These are phyloP conservation scores for Sugiyamaella xylanicola DNA, from an alignment of 1,139 yeast genomes.

Conservation along the genomic window DNA sequence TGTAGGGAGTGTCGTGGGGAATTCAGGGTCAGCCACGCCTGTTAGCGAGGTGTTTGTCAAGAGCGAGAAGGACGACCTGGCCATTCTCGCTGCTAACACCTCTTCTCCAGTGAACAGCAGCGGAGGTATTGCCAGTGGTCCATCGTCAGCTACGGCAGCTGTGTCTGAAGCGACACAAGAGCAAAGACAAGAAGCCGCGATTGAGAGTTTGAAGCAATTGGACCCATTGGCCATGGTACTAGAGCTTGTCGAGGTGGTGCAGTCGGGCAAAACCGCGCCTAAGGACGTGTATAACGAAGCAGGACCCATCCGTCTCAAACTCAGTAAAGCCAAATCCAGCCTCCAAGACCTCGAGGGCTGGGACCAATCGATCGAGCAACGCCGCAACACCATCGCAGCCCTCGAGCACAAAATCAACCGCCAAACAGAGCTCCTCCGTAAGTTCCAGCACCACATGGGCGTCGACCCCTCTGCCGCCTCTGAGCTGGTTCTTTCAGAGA, in stretches of 20 bases:
- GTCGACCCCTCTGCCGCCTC: neutral
- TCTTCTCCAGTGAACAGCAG: neutral
- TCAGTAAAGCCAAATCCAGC: slow-evolving; percentile 28
- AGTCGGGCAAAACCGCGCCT: slow-evolving; percentile 29
- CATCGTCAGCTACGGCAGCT: too few species aligned
- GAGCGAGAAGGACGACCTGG: slow-evolving; percentile 9
- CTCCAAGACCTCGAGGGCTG: slow-evolving; percentile 29
- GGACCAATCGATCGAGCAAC: slow-evolving; percentile 29
- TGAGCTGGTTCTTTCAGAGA: too few species aligned
- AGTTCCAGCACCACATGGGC: slow-evolving; percentile 15
- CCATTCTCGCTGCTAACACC: neutral
- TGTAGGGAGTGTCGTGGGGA: slow-evolving; percentile 1
- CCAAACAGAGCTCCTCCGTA: slow-evolving; percentile 14
- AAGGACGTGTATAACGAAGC: slow-evolving; percentile 36
- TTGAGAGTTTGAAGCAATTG: slow-evolving; percentile 27
- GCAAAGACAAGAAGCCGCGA: slow-evolving; percentile 19
- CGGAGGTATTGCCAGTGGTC: neutral
- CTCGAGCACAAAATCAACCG: slow-evolving; percentile 17
- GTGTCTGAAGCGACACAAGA: neutral
- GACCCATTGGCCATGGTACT: slow-evolving; percentile 34
- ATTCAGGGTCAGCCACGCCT: slow-evolving; percentile 4
- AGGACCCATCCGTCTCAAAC: slow-evolving; percentile 34
- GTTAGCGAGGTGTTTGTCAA: slow-evolving; percentile 10
- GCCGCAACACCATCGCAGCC: slow-evolving; percentile 17
- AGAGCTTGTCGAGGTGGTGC: slow-evolving; percentile 31